phyloP scores from a whole-genome alignment of 2,329 filamentous ascomycete genomes.

The Pseudopithomyces maydicus region DNA sequence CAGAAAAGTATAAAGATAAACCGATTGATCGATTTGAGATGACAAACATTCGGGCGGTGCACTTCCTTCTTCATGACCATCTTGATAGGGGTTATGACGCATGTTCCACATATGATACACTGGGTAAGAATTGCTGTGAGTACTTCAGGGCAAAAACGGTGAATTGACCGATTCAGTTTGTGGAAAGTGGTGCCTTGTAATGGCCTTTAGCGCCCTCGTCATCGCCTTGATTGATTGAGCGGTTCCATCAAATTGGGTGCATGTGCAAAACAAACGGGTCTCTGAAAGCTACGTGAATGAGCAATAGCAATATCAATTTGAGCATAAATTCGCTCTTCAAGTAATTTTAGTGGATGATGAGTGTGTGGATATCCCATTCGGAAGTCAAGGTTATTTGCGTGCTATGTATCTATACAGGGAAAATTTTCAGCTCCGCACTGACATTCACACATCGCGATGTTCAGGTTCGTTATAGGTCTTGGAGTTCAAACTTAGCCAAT shows the following conservation, averaged over 20 bases:
- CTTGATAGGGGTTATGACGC: slow-evolving; percentile 44
- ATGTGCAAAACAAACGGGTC: too few relatives aligned
- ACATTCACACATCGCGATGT: background rate
- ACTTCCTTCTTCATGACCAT: slow-evolving; percentile 35
- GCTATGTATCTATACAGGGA: background rate
- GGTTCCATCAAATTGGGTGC: too few relatives aligned
- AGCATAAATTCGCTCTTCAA: too few relatives aligned
- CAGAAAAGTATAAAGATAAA: slow-evolving; percentile 25
- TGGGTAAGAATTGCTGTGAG: slow-evolving; percentile 55
- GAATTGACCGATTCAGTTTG: slow-evolving; percentile 51
- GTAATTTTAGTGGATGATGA: too few relatives aligned
- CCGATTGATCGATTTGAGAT: slow-evolving; percentile 24
- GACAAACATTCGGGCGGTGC: slow-evolving; percentile 18
- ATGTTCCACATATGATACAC: slow-evolving; percentile 51
- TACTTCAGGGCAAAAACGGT: slow-evolving; percentile 53
- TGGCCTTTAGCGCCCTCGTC: too few relatives aligned
- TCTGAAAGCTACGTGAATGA: too few relatives aligned
- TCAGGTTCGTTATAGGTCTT: slow-evolving; percentile 22
- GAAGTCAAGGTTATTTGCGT: background rate
- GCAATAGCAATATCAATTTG: too few relatives aligned
- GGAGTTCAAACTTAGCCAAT: slow-evolving; percentile 65
- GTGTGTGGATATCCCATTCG: too few relatives aligned
- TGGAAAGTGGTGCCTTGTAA: slow-evolving; percentile 45
- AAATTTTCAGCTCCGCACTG: background rate
- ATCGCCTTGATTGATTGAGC: too few relatives aligned